A percentile compares a stretch with the other conserved stretches of the same genome.
Evolutionary conservation across 495 filamentous ascomycete genomes (phyloP).

Genomic region (Podospora didyma): DNA sequence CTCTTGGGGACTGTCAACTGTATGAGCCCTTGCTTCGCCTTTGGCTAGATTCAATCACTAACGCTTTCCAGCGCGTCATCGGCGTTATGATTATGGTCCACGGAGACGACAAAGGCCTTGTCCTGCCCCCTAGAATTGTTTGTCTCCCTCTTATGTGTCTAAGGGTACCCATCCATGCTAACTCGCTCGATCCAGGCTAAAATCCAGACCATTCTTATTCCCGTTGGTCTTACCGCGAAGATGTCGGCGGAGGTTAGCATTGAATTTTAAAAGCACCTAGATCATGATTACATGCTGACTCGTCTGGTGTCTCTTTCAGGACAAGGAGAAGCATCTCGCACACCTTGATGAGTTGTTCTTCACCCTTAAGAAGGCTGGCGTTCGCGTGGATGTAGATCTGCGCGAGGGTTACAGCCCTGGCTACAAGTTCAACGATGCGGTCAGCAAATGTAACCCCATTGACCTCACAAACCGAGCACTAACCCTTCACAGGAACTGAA

Average conservation of each 20-base stretch:
- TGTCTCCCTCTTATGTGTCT: no score
- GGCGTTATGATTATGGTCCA: constrained; percentile 86
- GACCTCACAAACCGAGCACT: no score
- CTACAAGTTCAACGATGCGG: constrained; percentile 98
- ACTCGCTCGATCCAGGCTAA: no score
- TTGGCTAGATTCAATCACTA: no score
- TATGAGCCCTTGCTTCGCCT: no score
- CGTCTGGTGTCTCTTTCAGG: no score
- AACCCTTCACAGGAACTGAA: no score
- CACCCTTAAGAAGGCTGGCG: constrained; percentile 59
- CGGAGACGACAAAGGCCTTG: constrained; percentile 88
- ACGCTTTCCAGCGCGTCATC: no score
- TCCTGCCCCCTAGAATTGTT: constrained; percentile 86
- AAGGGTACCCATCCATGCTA: no score
- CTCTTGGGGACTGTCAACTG: constrained; percentile 95
- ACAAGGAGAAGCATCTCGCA: constrained; percentile 64
- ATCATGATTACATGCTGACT: no score
- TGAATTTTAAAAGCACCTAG: no score
- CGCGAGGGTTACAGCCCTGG: constrained; percentile 87
- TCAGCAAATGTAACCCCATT: no score
- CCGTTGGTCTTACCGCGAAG: constrained; percentile 90
- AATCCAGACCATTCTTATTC: constrained; percentile 79
- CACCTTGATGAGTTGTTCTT: constrained; percentile 64
- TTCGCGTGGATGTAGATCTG: constrained; percentile 70
- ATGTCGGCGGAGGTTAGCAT: constrained; percentile 74